Evolutionary conservation across 306 rosid genomes (phyloP).

Genomic region (Albizia julibrissin): DNA sequence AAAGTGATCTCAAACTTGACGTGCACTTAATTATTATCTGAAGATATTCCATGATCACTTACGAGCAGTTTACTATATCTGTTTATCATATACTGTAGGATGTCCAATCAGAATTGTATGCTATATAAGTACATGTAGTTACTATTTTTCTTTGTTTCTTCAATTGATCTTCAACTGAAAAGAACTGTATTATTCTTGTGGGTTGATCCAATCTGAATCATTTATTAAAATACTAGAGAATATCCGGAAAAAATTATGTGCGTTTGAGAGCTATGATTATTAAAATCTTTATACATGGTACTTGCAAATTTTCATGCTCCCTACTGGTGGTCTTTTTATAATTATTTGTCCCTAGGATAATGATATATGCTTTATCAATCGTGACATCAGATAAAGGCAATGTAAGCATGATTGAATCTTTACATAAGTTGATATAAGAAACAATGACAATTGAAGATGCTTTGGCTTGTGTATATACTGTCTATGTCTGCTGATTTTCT

Average conservation of each 20-base stretch:
- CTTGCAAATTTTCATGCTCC: neutral
- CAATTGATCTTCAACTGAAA: neutral
- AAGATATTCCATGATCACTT: neutral
- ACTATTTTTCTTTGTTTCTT: neutral
- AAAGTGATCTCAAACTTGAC: slow-evolving; percentile 4
- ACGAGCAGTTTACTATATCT: neutral
- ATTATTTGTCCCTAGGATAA: neutral
- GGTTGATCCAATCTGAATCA: neutral
- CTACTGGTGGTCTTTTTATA: neutral
- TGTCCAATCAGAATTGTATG: slow-evolving; percentile 5
- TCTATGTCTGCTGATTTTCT: neutral
- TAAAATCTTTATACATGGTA: neutral
- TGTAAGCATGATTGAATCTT: neutral
- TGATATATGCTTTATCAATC: neutral
- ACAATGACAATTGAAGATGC: slow-evolving; percentile 12
- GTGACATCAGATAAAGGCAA: neutral
- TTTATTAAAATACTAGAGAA: neutral
- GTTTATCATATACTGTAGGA: neutral
- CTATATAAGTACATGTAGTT: neutral
- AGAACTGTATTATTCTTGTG: neutral
- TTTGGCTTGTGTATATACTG: slow-evolving; percentile 2
- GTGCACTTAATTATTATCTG: neutral
- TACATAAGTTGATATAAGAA: neutral
- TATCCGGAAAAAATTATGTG: neutral
- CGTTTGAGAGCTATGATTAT: neutral